Evolutionary conservation across 2,329 filamentous ascomycete species (phyloP), one percentile per base, ranked within the genome.

Genomic region (Aspergillus sp.): DNA sequence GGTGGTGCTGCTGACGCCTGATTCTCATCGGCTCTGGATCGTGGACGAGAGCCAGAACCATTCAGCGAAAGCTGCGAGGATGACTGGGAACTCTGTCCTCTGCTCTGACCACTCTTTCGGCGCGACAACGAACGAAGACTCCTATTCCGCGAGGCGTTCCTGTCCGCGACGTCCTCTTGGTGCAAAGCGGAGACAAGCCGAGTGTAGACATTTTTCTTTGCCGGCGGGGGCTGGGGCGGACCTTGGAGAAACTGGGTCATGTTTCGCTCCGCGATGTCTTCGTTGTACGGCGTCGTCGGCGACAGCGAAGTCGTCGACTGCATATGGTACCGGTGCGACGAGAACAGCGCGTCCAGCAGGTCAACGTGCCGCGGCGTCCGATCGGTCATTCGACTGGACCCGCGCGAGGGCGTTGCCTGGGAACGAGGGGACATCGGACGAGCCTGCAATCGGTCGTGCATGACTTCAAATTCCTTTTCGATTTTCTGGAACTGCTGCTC

Each of bases 201-300:
- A 11, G 66, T 65, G 53, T 66, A 69, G 5, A 63, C 48, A 16
- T 58, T 55, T 49, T 63, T 57, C 48, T 59, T 69, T 21, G 55
- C 57, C 48, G 64, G 52, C 45, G 64, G 34, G 14, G 34, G 16
- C 16, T n/a, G 14, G 6, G 34, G 16, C 34, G 34, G 61, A 4
- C 59, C 58, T 36, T 65, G 64, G 7, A 71, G 58, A 42, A 70
- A 69, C 11, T 63, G 55, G 7, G 62, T 66, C 65, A 74, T 72
- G 47, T 76, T 76, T 20, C 73, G 70, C 53, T 76, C 73, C 4
- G 73, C 73, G 48, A 76, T 64, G 57, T 76, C 71, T 59, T 76
- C 73, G 44, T 76, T 76, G 56, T 72, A 76, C 10, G 69, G 68
- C 16, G 61, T 65, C 5, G 60, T 63, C 3, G 70, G 68, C 9